Evolutionary conservation across 2,329 filamentous ascomycete species (phyloP), one percentile per base, ranked within the genome.

Genomic region (Anisogramma anomala): DNA sequence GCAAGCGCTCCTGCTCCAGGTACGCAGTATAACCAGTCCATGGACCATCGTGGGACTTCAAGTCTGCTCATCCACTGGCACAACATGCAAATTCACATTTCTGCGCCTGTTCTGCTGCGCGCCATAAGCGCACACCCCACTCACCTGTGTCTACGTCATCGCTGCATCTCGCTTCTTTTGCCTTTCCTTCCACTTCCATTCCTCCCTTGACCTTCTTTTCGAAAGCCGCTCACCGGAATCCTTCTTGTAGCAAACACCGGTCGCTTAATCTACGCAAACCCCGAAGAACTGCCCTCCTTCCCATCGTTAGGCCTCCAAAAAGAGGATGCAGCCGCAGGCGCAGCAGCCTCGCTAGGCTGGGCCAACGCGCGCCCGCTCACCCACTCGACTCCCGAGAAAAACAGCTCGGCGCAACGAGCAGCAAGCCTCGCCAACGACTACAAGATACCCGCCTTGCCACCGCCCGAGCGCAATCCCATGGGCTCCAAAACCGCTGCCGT

Each of bases 321-420:
- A 33, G 66, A 71, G 50, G 66, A 63, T 51, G 67, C 70, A 38
- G 84, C 84, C 42, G 84, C 84, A 46, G 74, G 80, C 49, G 77
- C 82, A 41, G 86, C 85, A 40, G 84, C 84, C 30, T 74, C 72
- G 38, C 65, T 89, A 33, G 84, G 84, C 37, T 83, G 84, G 67
- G 69, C 45, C 25, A 45, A 41, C 25, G 28, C 33, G 54, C 75
- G 76, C 51, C 58, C 74, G 3, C 65, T 78, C 37, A 72, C 83
- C 56, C 65, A 68, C 55, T 83, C 79, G 78, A 80, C 74, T 54
- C 77, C 79, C 14, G 69, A 76, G 48, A 69, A 69, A 33, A 71
- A 68, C n/a, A 66, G 74, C 20, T 71, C 72, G 8, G 77, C 79
- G 35, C 56, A 55, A 22, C 51, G 46, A 19, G 55, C 57, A 33